Base-by-base conservation (phyloP, 108 stramenopile species). In the Mediolabrus comicus region DNA sequence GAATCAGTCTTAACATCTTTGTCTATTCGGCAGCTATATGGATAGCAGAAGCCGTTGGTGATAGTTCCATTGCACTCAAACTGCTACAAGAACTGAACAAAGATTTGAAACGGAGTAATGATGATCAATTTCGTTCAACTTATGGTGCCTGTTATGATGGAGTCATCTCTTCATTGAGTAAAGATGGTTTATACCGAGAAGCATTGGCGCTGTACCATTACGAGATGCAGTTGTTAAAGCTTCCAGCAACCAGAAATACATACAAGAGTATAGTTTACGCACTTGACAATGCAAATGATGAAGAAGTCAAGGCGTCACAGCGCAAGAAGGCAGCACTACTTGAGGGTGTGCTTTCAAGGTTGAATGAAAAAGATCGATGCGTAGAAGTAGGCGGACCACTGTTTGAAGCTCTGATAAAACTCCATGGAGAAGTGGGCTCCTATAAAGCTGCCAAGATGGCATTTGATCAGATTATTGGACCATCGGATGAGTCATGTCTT, bases 21-120 rank as follows among this genome's bases (percentile, higher is more conserved):
- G 85, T 91, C 63, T 91, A 87, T 65, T 83, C 86, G n/a, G 75
- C 90, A 3, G 74, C 86, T 13, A 91, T 91, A 6, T 88, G 87
- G 90, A 76, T 75, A 22, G 90, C 90, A n/a, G 87, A 83, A 65
- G 60, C 71, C 13, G 60, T 63, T 27, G 83, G 79, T 3, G 66
- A 83, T 54, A 57, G 67, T 33, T 30, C 54, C 2, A 53, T 25
- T 17, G 85, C 84, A 6, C 43, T 71, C 29, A 39, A 32, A 8
- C 74, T 87, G 3, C 82, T 84, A 27, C 53, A 79, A 22, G 83
- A 83, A 69, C 84, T 90, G 81, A 79, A 82, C 61, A 62, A 57
- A 14, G 25, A 30, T 51, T 25, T 62, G 17, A 27, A 24, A 27
- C 9, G 31, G 11, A 57, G 25, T 28, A 51, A 49, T n/a, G 51